Base-by-base conservation (phyloP, 2,329 filamentous ascomycete species). In the Neodidymelliopsis sp. region DNA sequence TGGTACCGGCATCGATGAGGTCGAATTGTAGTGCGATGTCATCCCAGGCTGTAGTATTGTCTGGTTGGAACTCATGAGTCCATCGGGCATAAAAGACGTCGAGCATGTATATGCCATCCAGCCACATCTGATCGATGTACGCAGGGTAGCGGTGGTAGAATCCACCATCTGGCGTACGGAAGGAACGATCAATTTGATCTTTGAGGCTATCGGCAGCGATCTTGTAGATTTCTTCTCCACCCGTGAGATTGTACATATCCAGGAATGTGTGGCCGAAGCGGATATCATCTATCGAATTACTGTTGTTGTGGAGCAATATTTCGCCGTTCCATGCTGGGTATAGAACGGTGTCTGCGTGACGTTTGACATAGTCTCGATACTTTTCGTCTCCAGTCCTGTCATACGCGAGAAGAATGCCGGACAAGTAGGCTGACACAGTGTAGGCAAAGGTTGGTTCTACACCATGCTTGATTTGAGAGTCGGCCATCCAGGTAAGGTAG, bases 81-180 rank as follows among this genome's bases (percentile, higher is more conserved):
- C 53, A 65, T 34, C 61, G 59, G 6, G 65, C 56, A 34, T 63
- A 63, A 42, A 63, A 63, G 54, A 45, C 55, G 35, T 62, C 57
- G 7, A 60, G 62, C 65, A 69, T 69, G 50, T 60, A 67, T 15
- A 69, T 77, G 1, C 80, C 80, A 49, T 81, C 78, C 0, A 82
- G 71, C 79, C 80, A 81, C 79, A 81, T 81, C 57, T 81, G 76
- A 47, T 79, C 71, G 4, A 71, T 72, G 49, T 79, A 80, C 1
- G 68, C 66, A 31, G 75, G 61, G n/a, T 71, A 59, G 1, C 74
- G 67, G 50, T 81, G 79, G 77, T 79, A 81, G 66, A 82, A 79
- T 0, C 79, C 79, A 6, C 79, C 79, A 1, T 73, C 66, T 0
- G 74, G 59, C 0, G 76, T 82, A 8, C 79, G 72, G 5, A 75